Percentiles rank a stretch among this genome's conserved stretches.
Conservation (phyloP, 306 rosid species). For the Vigna reflexopilosa region DNA sequence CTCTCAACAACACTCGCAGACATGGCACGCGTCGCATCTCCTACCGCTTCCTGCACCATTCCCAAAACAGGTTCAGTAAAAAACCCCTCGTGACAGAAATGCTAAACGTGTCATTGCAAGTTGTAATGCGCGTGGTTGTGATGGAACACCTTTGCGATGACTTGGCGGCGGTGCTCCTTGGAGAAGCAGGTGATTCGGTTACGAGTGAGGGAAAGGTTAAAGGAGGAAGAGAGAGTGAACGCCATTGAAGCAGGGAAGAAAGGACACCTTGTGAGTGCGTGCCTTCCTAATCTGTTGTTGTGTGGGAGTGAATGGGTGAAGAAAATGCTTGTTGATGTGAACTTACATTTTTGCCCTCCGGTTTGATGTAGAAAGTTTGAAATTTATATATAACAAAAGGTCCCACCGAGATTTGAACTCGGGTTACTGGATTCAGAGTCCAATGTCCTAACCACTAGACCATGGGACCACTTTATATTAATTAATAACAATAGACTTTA, state of each 20-base stretch:
- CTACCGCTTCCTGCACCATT: slow-evolving; percentile 60
- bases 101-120: background rate
- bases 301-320: slow-evolving; percentile 22
- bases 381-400: slow-evolving; percentile 20
- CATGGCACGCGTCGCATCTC: slow-evolving; percentile 20
- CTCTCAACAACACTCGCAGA: slow-evolving; percentile 41
- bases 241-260: slow-evolving; percentile 54
- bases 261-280: slow-evolving; percentile 8
- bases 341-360: slow-evolving; percentile 24
- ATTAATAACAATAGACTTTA: too few relatives aligned
- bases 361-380: too few relatives aligned
- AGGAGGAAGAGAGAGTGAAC: slow-evolving; percentile 61
- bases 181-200: slow-evolving; percentile 51
- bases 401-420: slow-evolving; percentile 86
- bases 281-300: slow-evolving; percentile 49
- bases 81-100: slow-evolving; percentile 4
- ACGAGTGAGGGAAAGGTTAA: slow-evolving; percentile 41
- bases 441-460: slow-evolving; percentile 90
- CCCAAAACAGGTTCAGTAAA: slow-evolving; percentile 50
- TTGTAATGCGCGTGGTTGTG: background rate
- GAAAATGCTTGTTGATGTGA: background rate
- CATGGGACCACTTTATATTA: slow-evolving; percentile 53
- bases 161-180: slow-evolving; percentile 20
- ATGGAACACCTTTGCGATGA: slow-evolving; percentile 44
- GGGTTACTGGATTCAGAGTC: slow-evolving; percentile 91